phyloP scores from a whole-genome alignment of 2,329 filamentous ascomycete species.

The Cercospora janseana region DNA sequence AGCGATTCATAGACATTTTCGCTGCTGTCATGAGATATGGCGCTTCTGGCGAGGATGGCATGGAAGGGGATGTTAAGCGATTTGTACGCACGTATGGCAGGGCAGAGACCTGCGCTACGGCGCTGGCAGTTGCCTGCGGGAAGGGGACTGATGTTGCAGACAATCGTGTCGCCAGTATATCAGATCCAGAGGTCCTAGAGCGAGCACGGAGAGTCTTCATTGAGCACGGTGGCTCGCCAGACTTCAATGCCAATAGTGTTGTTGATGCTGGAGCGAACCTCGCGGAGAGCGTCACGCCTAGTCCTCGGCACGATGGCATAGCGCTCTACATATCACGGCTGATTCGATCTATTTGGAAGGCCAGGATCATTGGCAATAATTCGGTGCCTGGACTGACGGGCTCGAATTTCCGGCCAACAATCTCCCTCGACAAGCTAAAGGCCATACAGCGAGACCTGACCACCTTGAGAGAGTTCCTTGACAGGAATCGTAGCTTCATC shows the following conservation, averaged over 20 bases:
- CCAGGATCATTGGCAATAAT: slow-evolving; percentile 63
- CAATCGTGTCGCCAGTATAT: slow-evolving; percentile 65
- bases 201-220: slow-evolving; percentile 84
- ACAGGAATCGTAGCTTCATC: slow-evolving; percentile 84
- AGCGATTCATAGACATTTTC: slow-evolving; percentile 88
- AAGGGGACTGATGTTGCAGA: slow-evolving; percentile 82
- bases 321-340: slow-evolving; percentile 83
- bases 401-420: slow-evolving; percentile 64
- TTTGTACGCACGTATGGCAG: slow-evolving; percentile 86
- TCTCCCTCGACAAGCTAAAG: slow-evolving; percentile 67
- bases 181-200: slow-evolving; percentile 82
- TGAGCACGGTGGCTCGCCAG: slow-evolving; percentile 85
- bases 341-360: slow-evolving; percentile 85
- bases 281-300: slow-evolving; percentile 80
- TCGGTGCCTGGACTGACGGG: slow-evolving; percentile 56
- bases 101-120: slow-evolving; percentile 83
- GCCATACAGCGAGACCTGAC: slow-evolving; percentile 78
- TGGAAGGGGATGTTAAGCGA: slow-evolving; percentile 76
- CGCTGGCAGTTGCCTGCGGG: slow-evolving; percentile 89
- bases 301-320: slow-evolving; percentile 83
- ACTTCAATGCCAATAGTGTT: slow-evolving; percentile 69
- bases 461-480: slow-evolving; percentile 75
- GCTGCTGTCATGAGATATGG: slow-evolving; percentile 70
- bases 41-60: slow-evolving; percentile 68
- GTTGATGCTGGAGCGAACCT: slow-evolving; percentile 61